A percentile compares a stretch with the other conserved stretches of the same genome.
phyloP scores from a whole-genome alignment of 345 rosid genomes.

The Laguncularia racemosa region DNA sequence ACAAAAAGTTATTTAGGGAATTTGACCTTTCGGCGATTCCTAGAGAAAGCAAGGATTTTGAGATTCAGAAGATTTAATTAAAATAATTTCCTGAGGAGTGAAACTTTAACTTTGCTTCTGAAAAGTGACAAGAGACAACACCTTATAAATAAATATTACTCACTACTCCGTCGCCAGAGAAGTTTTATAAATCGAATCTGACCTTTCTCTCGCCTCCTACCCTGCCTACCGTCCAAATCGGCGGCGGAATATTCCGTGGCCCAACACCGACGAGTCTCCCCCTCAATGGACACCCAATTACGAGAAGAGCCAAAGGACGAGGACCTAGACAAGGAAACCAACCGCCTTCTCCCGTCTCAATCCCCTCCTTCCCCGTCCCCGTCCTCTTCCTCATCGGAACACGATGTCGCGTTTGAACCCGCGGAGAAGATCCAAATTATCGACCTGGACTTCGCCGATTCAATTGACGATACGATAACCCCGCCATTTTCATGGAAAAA shows the following conservation, averaged over 20 bases:
- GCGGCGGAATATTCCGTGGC: neutral
- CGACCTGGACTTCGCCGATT: slow-evolving; percentile 13
- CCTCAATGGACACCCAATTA: neutral
- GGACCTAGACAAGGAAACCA: slow-evolving; percentile 7
- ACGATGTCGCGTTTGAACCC: slow-evolving; percentile 28
- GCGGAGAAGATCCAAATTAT: slow-evolving; percentile 26
- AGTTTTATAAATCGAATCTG: too few relatives aligned
- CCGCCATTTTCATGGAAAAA: slow-evolving; percentile 40
- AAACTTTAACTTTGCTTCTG: too few relatives aligned
- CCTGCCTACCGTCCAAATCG: neutral
- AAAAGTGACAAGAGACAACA: too few relatives aligned
- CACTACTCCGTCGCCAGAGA: too few relatives aligned
- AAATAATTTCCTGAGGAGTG: too few relatives aligned
- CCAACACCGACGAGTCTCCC: neutral
- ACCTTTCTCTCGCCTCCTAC: too few relatives aligned
- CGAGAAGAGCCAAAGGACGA: slow-evolving; percentile 3
- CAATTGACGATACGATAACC: neutral
- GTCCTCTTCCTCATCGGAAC: neutral
- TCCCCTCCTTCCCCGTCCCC: neutral
- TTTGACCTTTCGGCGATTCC: too few relatives aligned
- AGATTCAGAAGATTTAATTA: too few relatives aligned
- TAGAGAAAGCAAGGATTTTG: too few relatives aligned
- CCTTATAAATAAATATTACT: too few relatives aligned
- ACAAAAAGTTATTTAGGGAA: too few relatives aligned
- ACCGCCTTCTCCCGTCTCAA: slow-evolving; percentile 1